Evolutionary conservation across 345 rosid species (phyloP).

Genomic region (Syzygium grande): DNA sequence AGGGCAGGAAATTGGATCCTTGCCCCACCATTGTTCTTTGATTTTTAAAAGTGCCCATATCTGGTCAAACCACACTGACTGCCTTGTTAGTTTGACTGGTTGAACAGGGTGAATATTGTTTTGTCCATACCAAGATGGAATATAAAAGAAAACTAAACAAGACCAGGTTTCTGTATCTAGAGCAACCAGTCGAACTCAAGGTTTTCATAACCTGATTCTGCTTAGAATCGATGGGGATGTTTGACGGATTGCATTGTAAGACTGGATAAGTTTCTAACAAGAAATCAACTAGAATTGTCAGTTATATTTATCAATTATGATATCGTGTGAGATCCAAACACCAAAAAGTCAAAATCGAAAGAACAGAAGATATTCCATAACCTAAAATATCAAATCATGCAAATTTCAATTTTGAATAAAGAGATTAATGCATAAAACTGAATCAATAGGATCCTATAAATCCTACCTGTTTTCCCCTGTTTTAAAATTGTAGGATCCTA

Average conservation of each 20-base stretch:
- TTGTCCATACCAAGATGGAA: neutral
- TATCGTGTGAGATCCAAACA: neutral
- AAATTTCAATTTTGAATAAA: neutral
- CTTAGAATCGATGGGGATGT: neutral
- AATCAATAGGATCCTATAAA: neutral
- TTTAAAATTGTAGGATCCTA: neutral
- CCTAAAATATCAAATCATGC: neutral
- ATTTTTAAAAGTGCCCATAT: neutral
- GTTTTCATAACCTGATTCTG: neutral
- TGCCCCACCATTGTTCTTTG: neutral
- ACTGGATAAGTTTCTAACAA: neutral
- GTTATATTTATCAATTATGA: neutral
- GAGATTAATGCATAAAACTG: neutral
- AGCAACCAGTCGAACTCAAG: neutral
- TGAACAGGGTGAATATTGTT: neutral
- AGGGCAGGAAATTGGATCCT: neutral
- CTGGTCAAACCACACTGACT: neutral
- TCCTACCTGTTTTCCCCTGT: neutral
- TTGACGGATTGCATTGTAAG: neutral
- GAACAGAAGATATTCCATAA: neutral
- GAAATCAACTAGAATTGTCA: neutral
- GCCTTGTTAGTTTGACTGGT: neutral
- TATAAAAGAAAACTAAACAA: neutral
- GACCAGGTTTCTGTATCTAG: neutral
- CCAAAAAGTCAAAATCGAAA: neutral